Evolutionary conservation across 1,284 basidiomycete genomes (phyloP), one percentile per base, ranked within the genome.

Genomic region (Tremellales sp.): DNA sequence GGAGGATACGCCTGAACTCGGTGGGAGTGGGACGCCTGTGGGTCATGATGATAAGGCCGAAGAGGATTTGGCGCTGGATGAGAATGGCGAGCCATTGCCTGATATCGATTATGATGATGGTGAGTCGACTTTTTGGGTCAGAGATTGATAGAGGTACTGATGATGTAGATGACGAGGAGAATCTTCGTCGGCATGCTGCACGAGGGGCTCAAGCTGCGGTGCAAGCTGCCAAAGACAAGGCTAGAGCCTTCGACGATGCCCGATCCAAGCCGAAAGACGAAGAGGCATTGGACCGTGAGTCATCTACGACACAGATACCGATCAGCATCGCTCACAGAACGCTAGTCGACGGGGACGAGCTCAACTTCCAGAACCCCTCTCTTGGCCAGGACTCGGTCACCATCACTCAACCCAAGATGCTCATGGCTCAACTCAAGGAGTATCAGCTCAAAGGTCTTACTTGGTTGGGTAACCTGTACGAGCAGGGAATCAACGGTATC

Each of bases 301-400:
- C 10, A 5, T 23, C 39, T 36, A 19, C 25, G 23, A 3, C 11
- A 40, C 26, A n/a, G 3, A 45, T 1, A 24, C n/a, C 22, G 33
- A n/a, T 17, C 10, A 29, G 26, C 24, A 35, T 19, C 45, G 45
- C 8, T 56, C n/a, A 58, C 40, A 6, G 24, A 21, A 19, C 11
- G 39, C n/a, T 4, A 91, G 89, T 93, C 62, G 90, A 94, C 70
- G 70, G 68, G 31, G 94, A 98, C 67, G 94, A 98, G 70, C 83
- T 98, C 49, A 97, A 98, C 76, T 98, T 99, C 84, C 90, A 97
- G 76, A 98, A 99, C 68, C 96, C 96, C 2, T 89, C 90, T 3
- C 89, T 91, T n/a, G 78, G 96, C 63, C 87, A 82, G 48, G 91
- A 90, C 31, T 84, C 86, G 27, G 77, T 94, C 65, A 87, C 85